Evolutionary conservation across 2,329 filamentous ascomycete genomes (phyloP).

Genomic region (Alternaria brassicicola): DNA sequence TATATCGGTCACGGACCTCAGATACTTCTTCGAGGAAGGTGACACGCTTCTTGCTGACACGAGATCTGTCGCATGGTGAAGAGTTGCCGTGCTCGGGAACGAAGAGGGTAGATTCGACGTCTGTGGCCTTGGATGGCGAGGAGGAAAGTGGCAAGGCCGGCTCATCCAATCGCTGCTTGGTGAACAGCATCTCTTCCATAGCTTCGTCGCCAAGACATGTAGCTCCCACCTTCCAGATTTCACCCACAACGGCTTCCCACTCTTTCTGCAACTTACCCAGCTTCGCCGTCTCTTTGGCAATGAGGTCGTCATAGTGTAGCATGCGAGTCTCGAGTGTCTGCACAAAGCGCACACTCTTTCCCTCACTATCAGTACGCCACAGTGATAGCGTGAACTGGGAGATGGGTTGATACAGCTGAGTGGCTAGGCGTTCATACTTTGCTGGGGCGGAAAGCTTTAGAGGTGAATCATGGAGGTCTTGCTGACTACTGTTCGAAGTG

Average conservation of each 20-base stretch:
- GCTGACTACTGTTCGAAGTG: slow-evolving; percentile 6
- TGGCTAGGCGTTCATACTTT: slow-evolving; percentile 25
- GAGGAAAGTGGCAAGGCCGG: background rate
- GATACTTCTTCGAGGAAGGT: slow-evolving; percentile 21
- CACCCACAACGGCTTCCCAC: slow-evolving; percentile 37
- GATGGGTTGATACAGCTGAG: slow-evolving; percentile 29
- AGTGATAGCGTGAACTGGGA: slow-evolving; percentile 22
- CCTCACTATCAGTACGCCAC: slow-evolving; percentile 14
- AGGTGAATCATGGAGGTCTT: slow-evolving; percentile 3
- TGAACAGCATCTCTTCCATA: slow-evolving; percentile 29
- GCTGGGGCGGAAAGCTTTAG: slow-evolving; percentile 23
- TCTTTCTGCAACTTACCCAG: slow-evolving; percentile 28
- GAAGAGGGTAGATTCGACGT: slow-evolving; percentile 24
- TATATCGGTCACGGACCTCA: background rate
- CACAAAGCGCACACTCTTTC: slow-evolving; percentile 12
- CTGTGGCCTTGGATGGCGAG: slow-evolving; percentile 1
- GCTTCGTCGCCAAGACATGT: slow-evolving; percentile 28
- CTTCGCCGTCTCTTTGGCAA: slow-evolving; percentile 26
- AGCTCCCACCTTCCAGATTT: slow-evolving; percentile 40
- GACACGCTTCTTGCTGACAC: slow-evolving; percentile 28
- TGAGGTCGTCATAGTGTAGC: slow-evolving; percentile 22
- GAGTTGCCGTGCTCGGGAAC: slow-evolving; percentile 21
- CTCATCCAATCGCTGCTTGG: background rate
- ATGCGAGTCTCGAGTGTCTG: slow-evolving; percentile 29
- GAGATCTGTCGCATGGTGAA: background rate